Evolutionary conservation across 108 stramenopile genomes (phyloP).

Genomic region (Aurantiochytrium sp.): DNA sequence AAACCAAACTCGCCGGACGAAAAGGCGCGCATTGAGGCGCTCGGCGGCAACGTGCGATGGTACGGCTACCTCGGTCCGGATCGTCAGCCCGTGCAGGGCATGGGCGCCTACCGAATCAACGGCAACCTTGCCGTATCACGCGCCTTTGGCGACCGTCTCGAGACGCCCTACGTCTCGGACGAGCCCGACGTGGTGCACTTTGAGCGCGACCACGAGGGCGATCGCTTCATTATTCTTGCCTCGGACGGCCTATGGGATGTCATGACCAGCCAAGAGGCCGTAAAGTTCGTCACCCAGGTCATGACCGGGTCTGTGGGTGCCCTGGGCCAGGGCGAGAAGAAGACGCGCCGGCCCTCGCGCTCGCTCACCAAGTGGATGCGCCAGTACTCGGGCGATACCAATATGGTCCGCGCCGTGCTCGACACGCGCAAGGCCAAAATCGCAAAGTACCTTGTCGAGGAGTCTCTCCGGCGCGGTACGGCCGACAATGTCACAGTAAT

Average conservation of each 20-base stretch:
- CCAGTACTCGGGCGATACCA: slow-evolving; percentile 41
- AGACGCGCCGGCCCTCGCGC: slow-evolving; percentile 34
- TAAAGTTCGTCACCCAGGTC: slow-evolving; percentile 64
- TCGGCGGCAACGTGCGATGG: slow-evolving; percentile 60
- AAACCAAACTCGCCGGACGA: slow-evolving; percentile 75
- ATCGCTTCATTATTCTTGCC: slow-evolving; percentile 67
- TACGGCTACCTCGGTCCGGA: slow-evolving; percentile 22
- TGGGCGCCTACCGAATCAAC: slow-evolving; percentile 84
- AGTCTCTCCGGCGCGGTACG: slow-evolving; percentile 51
- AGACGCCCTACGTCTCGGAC: slow-evolving; percentile 73
- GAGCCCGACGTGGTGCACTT: slow-evolving; percentile 71
- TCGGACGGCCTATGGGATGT: slow-evolving; percentile 95
- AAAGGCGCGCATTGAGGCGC: slow-evolving; percentile 69
- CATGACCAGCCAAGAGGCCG: slow-evolving; percentile 88
- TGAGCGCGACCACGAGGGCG: slow-evolving; percentile 42
- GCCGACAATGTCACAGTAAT: slow-evolving; percentile 53
- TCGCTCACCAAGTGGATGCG: slow-evolving; percentile 48
- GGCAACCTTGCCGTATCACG: slow-evolving; percentile 86
- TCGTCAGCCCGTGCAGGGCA: slow-evolving; percentile 57
- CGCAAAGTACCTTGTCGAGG: slow-evolving; percentile 53
- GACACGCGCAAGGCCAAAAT: slow-evolving; percentile 53
- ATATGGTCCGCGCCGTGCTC: slow-evolving; percentile 49
- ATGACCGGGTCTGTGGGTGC: slow-evolving; percentile 47
- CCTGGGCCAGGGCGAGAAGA: slow-evolving; percentile 34
- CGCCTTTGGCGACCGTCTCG: slow-evolving; percentile 85